Conservation (phyloP, 2,329 filamentous ascomycete species). For the Cylindrodendrum hubeiense region DNA sequence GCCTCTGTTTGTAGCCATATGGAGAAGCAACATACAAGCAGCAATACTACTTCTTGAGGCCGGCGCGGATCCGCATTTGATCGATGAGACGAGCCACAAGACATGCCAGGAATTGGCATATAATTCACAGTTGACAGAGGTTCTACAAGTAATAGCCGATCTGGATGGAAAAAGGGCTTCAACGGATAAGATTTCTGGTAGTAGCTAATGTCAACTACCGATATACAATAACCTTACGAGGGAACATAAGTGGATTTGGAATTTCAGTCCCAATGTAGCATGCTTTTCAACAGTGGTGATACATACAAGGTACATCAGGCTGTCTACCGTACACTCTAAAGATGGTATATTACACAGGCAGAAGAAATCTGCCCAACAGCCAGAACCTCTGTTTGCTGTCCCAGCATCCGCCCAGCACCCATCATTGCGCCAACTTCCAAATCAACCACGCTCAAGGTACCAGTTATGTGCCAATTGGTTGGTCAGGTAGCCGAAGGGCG, state of each 20-base stretch:
- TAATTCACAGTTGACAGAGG: not conserved
- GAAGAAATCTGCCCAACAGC: constrained; percentile 32
- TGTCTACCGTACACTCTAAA: constrained; percentile 48
- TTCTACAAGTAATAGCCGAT: constrained; percentile 1
- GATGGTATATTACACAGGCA: constrained; percentile 49
- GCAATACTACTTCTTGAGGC: constrained; percentile 40
- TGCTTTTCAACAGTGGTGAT: constrained; percentile 45
- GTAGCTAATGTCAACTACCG: not conserved
- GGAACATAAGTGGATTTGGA: not conserved
- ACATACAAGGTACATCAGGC: constrained; percentile 46
- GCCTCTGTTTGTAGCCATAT: constrained; percentile 39
- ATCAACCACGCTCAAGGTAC: constrained; percentile 86
- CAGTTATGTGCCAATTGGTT: constrained; percentile 90
- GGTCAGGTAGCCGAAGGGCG: constrained; percentile 79
- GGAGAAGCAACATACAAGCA: constrained; percentile 32
- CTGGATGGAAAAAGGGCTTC: not conserved
- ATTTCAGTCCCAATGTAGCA: constrained; percentile 22
- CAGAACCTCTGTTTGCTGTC: constrained; percentile 33
- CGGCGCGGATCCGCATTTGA: constrained; percentile 35
- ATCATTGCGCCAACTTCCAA: constrained; percentile 5
- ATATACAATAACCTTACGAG: not conserved
- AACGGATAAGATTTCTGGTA: not conserved
- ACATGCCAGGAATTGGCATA: constrained; percentile 6
- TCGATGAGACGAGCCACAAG: not conserved
- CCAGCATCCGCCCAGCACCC: constrained; percentile 20